Evolutionary conservation across 169 alveolate genomes (phyloP).

Genomic region (Cystoisospora suis): DNA sequence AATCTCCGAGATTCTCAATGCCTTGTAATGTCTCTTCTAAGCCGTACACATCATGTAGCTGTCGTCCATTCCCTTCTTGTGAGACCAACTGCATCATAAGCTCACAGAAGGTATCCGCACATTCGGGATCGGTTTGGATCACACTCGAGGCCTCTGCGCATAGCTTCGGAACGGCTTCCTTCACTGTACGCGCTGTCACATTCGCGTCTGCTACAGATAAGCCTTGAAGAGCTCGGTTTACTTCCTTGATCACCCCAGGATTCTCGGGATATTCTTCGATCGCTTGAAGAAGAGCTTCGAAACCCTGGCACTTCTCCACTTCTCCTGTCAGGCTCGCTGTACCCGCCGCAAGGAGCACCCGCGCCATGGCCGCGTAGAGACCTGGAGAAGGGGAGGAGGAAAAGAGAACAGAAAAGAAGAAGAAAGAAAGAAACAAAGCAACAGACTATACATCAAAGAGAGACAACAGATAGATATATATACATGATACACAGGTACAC

Average conservation of each 20-base stretch:
- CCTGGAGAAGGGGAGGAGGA: neutral
- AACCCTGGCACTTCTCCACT: slow-evolving; percentile 55
- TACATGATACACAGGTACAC: too few relatives aligned
- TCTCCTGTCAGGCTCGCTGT: slow-evolving; percentile 58
- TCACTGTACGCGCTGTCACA: slow-evolving; percentile 60
- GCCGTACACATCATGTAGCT: slow-evolving; percentile 55
- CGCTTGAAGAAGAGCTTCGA: slow-evolving; percentile 57
- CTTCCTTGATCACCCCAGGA: slow-evolving; percentile 55
- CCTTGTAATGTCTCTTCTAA: slow-evolving; percentile 49
- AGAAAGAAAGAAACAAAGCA: too few relatives aligned
- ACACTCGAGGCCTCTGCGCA: slow-evolving; percentile 62
- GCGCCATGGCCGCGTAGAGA: slow-evolving; percentile 52
- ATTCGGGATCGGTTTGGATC: slow-evolving; percentile 46
- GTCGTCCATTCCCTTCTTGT: slow-evolving; percentile 64
- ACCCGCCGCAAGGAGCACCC: slow-evolving; percentile 63
- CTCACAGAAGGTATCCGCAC: slow-evolving; percentile 64
- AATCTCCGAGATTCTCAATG: slow-evolving; percentile 35
- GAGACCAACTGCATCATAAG: slow-evolving; percentile 56
- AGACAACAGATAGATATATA: neutral
- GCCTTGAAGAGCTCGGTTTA: slow-evolving; percentile 63
- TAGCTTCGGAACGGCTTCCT: slow-evolving; percentile 62
- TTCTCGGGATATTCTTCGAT: slow-evolving; percentile 62
- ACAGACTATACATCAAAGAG: neutral
- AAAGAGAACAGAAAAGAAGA: neutral
- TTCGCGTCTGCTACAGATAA: slow-evolving; percentile 60